Conservation (phyloP, 345 rosid species). For the Arabis hirsuta region DNA sequence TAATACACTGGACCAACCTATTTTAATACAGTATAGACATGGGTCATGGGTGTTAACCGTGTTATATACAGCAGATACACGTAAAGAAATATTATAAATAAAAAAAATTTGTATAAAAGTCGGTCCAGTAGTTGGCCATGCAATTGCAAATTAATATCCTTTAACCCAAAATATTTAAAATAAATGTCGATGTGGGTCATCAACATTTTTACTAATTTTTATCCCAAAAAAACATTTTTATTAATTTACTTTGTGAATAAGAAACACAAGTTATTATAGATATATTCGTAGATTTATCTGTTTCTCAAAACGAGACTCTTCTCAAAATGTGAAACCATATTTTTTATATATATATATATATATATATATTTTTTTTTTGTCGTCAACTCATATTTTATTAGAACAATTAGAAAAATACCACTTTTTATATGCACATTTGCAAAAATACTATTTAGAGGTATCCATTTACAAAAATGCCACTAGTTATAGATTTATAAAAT, state of each 20-base stretch:
- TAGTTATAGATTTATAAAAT: no score
- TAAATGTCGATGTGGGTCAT: constrained; percentile 26
- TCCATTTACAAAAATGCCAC: no score
- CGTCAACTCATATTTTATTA: no score
- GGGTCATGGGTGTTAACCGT: constrained; percentile 27
- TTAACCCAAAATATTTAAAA: constrained; percentile 11
- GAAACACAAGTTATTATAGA: neutral
- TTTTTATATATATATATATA: no score
- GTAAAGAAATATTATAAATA: constrained; percentile 18
- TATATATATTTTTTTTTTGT: neutral
- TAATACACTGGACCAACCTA: constrained; percentile 46
- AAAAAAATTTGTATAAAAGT: constrained; percentile 19
- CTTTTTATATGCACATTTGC: no score
- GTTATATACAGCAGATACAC: constrained; percentile 16
- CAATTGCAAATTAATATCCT: constrained; percentile 46
- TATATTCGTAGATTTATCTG: neutral
- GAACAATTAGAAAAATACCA: no score
- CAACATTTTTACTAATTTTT: neutral
- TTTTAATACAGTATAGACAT: constrained; percentile 36
- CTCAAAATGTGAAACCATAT: neutral
- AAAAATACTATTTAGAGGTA: no score
- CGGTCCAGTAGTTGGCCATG: constrained; percentile 43
- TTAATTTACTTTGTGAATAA: neutral
- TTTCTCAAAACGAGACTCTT: neutral
- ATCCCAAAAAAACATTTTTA: neutral